Evolutionary conservation across 2,329 filamentous ascomycete genomes (phyloP), one percentile per base, ranked within the genome.

Genomic region (Xylariales sp.): DNA sequence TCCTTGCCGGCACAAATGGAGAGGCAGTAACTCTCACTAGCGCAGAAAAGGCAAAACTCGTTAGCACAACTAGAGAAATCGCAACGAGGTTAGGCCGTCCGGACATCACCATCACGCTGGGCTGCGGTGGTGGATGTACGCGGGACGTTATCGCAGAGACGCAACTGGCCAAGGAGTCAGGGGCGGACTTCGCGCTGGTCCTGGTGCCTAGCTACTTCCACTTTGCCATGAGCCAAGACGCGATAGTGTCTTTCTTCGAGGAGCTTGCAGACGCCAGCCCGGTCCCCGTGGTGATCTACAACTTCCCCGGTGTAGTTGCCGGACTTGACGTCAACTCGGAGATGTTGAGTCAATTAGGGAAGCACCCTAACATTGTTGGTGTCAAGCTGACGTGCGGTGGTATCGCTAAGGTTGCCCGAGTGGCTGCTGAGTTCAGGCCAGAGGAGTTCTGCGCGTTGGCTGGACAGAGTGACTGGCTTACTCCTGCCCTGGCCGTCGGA

Each of bases 121-220:
- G 84, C 27, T 81, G 77, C 44, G 78, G 77, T 14, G 80, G 79
- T 32, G 75, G 82, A 47, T 83, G 78, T 14, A 85, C 80, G 5
- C 73, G 78, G 40, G 80, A 84, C 51, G 77, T 79, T 34, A 78
- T 87, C 48, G 71, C 77, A 19, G 70, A 86, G 40, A 84, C 80
- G 52, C 20, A 27, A n/a, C 15, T 34, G 11, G 39, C 39, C n/a
- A 8, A 27, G 8, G 70, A 71, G 6, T 71, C 78, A 10, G 84
- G 84, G 22, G 82, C 80, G 45, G 80, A 86, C 59, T 84, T 78
- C 51, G 80, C 76, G 2, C 69, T 88, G 25, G 73, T 86, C 0
- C 71, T 87, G 6, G 80, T 82, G 8, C 82, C 84, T n/a, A 79
- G 75, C 51, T 87, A 86, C 64, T 88, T 86, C 62, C 78, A 82